A percentile compares a stretch with the other conserved stretches of the same genome.
Conservation (phyloP, 2,329 filamentous ascomycete genomes). For the Alternaria sp. region DNA sequence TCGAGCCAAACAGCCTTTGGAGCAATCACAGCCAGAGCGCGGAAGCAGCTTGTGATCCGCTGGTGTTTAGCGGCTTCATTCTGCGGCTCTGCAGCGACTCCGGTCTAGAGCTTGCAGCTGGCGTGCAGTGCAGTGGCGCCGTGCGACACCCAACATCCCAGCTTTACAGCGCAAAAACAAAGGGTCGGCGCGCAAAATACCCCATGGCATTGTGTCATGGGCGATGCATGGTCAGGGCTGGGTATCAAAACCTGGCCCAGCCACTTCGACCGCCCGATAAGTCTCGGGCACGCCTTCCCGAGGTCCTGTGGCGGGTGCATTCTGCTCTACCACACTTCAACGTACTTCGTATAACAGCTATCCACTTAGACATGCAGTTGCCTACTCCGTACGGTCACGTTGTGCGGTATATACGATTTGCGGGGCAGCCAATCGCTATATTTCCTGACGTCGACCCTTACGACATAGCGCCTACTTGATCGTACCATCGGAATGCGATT, state of each 20-base stretch:
- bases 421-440: constrained; percentile 3
- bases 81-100: constrained; percentile 21
- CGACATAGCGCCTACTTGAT: not conserved
- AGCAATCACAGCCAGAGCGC: constrained; percentile 15
- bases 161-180: constrained; percentile 4
- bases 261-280: not conserved
- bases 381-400: not conserved
- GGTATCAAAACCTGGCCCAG: not conserved
- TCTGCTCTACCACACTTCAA: not conserved
- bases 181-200: not conserved
- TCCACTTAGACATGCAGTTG: not conserved
- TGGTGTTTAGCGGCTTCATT: constrained; percentile 12
- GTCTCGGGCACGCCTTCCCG: not conserved
- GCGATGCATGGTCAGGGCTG: not conserved
- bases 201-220: not conserved
- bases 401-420: not conserved
- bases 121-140: constrained; percentile 3
- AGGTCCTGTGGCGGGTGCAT: not conserved
- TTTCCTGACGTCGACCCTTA: not conserved
- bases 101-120: constrained; percentile 18
- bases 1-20: constrained; percentile 15
- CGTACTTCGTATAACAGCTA: not conserved
- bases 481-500: not conserved
- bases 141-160: constrained; percentile 2
- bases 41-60: constrained; percentile 7